Conservation (phyloP, 768 basidiomycete genomes). For the Agaricus bisporus region DNA sequence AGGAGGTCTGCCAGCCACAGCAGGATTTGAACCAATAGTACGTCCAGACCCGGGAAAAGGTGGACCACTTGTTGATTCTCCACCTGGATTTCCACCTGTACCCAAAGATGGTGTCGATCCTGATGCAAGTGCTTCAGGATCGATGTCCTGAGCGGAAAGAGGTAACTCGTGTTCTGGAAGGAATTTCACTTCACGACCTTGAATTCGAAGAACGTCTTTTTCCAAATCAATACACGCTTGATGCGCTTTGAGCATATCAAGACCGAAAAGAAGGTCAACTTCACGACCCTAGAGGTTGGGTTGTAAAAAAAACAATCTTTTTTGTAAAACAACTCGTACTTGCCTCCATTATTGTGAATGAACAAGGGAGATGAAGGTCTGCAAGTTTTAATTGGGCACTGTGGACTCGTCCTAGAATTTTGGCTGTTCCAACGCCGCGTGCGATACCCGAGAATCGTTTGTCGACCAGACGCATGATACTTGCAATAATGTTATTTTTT, state of each 20-base stretch:
- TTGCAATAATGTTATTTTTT: constrained; percentile 20
- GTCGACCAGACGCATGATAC: constrained; percentile 92
- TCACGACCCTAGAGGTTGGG: constrained; percentile 58
- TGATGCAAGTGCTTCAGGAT: constrained; percentile 13
- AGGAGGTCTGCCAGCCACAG: constrained; percentile 8
- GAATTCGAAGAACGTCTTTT: constrained; percentile 87
- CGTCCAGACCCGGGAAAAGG: constrained; percentile 69
- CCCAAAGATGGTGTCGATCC: constrained; percentile 17
- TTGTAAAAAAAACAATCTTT: background rate
- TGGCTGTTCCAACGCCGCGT: constrained; percentile 89
- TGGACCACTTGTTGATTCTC: constrained; percentile 9
- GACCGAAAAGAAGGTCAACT: constrained; percentile 92
- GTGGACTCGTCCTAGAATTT: constrained; percentile 92
- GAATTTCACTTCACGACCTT: constrained; percentile 84
- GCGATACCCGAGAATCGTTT: constrained; percentile 85
- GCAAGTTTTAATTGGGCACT: constrained; percentile 86
- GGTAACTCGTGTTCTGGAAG: constrained; percentile 94
- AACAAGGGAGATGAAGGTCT: constrained; percentile 80
- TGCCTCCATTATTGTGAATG: constrained; percentile 95
- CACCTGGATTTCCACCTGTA: background rate
- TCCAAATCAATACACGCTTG: constrained; percentile 94
- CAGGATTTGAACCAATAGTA: constrained; percentile 46
- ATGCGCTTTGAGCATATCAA: constrained; percentile 99
- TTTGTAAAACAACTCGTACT: constrained; percentile 7
- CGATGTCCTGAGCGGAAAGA: constrained; percentile 35